These are phyloP conservation scores for Austroboletus olivaceoglutinosus DNA, from an alignment of 1,284 basidiomycete genomes.

Conservation along the genomic window DNA sequence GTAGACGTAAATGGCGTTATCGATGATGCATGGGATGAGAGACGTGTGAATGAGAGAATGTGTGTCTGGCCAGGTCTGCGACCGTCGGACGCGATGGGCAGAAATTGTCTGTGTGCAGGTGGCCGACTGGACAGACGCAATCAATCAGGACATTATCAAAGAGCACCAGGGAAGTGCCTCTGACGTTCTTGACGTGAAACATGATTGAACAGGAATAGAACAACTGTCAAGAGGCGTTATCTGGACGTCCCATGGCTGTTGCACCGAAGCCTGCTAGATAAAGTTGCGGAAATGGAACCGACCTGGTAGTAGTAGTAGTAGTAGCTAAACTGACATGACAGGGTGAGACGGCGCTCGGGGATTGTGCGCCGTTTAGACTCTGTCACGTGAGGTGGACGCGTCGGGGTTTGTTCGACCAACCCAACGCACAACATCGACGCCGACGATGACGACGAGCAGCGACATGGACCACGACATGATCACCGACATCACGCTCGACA, in stretches of 20 bases:
- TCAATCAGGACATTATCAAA: neutral
- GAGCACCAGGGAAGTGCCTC: neutral
- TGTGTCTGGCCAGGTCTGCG: neutral
- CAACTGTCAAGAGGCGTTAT: constrained; percentile 12
- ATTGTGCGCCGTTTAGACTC: constrained; percentile 7
- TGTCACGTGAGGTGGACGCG: constrained; percentile 30
- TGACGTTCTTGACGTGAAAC: constrained; percentile 3
- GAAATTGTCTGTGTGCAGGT: neutral
- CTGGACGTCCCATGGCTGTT: constrained; percentile 5
- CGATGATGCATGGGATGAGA: neutral
- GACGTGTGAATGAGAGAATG: too few relatives aligned
- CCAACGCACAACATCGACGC: too few relatives aligned
- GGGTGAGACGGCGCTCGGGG: neutral
- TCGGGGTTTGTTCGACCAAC: constrained; percentile 17
- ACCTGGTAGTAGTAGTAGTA: neutral
- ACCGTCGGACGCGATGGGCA: neutral
- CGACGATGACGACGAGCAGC: neutral
- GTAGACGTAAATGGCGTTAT: constrained; percentile 13
- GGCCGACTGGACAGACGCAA: neutral
- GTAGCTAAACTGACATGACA: neutral
- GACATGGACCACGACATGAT: constrained; percentile 23
- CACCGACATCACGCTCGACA: constrained; percentile 45
- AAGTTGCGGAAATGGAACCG: constrained; percentile 1
- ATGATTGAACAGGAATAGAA: constrained; percentile 3
- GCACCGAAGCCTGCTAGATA: constrained; percentile 6